Percentiles rank a stretch among this genome's conserved stretches.
Conservation (phyloP, 2,329 filamentous ascomycete species). For the Colletotrichum sansevieriae region DNA sequence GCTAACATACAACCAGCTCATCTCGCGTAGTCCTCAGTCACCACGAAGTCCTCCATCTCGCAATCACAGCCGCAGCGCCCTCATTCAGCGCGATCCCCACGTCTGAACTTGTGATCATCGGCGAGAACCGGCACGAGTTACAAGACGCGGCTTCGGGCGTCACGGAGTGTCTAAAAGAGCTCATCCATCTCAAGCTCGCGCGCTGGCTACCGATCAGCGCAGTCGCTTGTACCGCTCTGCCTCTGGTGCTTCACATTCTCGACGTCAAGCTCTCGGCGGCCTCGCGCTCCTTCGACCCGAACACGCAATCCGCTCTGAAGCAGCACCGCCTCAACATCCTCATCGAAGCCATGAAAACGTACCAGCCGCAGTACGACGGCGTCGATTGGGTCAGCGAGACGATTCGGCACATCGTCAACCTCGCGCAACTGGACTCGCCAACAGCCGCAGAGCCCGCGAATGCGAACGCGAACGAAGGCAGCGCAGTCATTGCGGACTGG, state of each 20-base stretch:
- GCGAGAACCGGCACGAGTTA: slow-evolving; percentile 58
- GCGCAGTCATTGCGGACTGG: slow-evolving; percentile 53
- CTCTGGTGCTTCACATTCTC: slow-evolving; percentile 51
- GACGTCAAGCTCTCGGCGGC: slow-evolving; percentile 51
- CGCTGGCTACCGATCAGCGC: slow-evolving; percentile 63
- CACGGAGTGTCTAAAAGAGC: slow-evolving; percentile 60
- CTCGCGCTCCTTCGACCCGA: slow-evolving; percentile 45
- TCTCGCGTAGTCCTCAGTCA: slow-evolving; percentile 60
- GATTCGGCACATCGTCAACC: slow-evolving; percentile 57
- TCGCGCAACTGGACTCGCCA: slow-evolving; percentile 50
- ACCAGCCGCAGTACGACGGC: slow-evolving; percentile 60
- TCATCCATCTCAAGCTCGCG: slow-evolving; percentile 59
- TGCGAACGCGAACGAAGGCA: slow-evolving; percentile 36
- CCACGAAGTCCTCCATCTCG: slow-evolving; percentile 59
- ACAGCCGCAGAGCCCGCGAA: slow-evolving; percentile 8
- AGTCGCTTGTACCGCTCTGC: slow-evolving; percentile 52
- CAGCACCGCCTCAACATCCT: slow-evolving; percentile 59
- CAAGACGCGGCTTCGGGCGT: slow-evolving; percentile 59
- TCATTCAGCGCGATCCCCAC: slow-evolving; percentile 48
- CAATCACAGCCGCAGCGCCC: slow-evolving; percentile 54
- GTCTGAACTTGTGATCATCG: slow-evolving; percentile 52
- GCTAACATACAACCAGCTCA: slow-evolving; percentile 50
- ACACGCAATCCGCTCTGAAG: slow-evolving; percentile 54
- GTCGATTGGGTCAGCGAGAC: slow-evolving; percentile 60
- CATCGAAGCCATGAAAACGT: slow-evolving; percentile 60